Evolutionary conservation across 306 rosid genomes (phyloP), one percentile per base, ranked within the genome.

Genomic region (Biancaea sappan): DNA sequence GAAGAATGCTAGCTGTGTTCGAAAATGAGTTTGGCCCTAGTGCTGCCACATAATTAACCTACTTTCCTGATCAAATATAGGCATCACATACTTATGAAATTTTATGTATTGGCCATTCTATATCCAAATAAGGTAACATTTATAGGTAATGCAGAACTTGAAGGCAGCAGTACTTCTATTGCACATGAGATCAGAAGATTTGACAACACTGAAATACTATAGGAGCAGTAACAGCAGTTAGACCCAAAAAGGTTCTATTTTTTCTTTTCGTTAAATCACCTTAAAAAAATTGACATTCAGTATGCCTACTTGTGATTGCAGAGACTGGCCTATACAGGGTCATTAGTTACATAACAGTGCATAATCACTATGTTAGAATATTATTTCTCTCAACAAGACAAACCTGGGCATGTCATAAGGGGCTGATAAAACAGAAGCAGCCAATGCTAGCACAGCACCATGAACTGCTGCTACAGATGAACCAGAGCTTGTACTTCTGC

Each of bases 381-480:
- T 77, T 71, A 63, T 63, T 19, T 34, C 38, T 60, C 15, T 53
- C 9, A 73, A 32, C 19, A 29, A 40, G 56, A 79, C 91, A 72
- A 69, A 94, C 99, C 96, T 82, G 62, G 99, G 99, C 87, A 94
- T 88, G 84, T 94, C 99, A 74, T 94, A 94, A 16, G 99, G 99
- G 24, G 98, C 90, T 56, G 99, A 94, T 72, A 94, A 78, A 50
- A 92, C 97, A 19, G 89, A 90, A 81, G 99, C 99, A 28, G 81
- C 92, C 89, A 94, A 84, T 83, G 97, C 96, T 59, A 94, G 93
- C 64, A 92, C 98, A 47, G 96, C 93, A 53, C 98, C 99, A 54
- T 94, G 99, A 66, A 80, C 74, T 25, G 97, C 87, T 77, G 98
- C 97, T 29, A 90, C 72, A 25, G 93, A 83, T 41, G 87, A 87